Evolutionary conservation across 805 yeast genomes (phyloP).

Genomic region (Saccharomyces mikatae): DNA sequence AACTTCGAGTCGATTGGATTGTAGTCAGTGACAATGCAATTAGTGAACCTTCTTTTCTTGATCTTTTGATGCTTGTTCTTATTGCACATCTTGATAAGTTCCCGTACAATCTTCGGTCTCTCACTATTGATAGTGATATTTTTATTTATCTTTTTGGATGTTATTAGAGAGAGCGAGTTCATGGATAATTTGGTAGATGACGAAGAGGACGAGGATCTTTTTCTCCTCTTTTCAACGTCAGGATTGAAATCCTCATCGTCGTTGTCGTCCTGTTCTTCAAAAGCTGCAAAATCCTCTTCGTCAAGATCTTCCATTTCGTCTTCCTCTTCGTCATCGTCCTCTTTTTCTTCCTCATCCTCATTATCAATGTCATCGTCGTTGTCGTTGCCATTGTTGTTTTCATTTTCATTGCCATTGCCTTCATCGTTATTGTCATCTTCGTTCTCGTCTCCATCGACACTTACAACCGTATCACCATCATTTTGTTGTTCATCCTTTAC

Average conservation of each 20-base stretch:
- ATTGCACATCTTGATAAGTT: conserved; percentile 24
- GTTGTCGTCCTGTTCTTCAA: conserved; percentile 3
- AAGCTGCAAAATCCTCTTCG: conserved; percentile 4
- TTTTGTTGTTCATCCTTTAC: conserved; percentile 2
- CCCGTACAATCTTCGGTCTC: conserved; percentile 21
- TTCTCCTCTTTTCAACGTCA: conserved; percentile 11
- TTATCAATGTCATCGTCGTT: conserved; percentile 8
- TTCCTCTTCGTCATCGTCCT: conserved; percentile 7
- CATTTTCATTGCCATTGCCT: conserved; percentile 7
- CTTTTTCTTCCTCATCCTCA: conserved; percentile 7
- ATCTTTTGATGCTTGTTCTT: conserved; percentile 23
- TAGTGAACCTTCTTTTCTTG: conserved; percentile 29
- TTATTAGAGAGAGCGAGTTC: background rate
- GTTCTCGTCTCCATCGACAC: conserved; percentile 1
- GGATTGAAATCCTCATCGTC: conserved; percentile 21
- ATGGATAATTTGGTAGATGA: background rate
- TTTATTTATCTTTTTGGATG: conserved; percentile 2
- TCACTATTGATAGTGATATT: conserved; percentile 21
- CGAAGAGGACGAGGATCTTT: conserved; percentile 3
- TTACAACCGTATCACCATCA: background rate
- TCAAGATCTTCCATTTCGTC: conserved; percentile 1
- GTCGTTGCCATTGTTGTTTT: conserved; percentile 4
- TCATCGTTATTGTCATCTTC: conserved; percentile 1
- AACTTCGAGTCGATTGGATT: conserved; percentile 13
- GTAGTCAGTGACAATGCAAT: conserved; percentile 24